Evolutionary conservation across 192 early-diverging fungal species (phyloP), one percentile per base, ranked within the genome.

Genomic region (Umbelopsis vinacea): DNA sequence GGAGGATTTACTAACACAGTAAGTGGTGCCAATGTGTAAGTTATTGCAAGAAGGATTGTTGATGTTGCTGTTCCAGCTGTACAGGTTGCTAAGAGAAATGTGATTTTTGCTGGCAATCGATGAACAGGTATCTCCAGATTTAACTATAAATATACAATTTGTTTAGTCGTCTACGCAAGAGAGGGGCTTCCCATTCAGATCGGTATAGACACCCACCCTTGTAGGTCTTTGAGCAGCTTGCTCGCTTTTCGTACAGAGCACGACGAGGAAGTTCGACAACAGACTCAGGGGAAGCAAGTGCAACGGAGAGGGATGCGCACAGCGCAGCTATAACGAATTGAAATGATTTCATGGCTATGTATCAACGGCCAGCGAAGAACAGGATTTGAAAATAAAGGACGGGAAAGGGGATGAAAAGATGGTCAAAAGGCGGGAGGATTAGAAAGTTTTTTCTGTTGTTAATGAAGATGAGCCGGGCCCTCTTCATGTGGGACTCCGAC

Each of bases 281-380:
- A 14, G 26, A 0, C 26, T 29, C 57, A 38, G 57, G 57, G 33
- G 26, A 19, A 37, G 57, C 57, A 19, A 63, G 19, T 6, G 57
- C 57, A 26, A 63, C 57, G 11, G 57, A 63, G 33, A 63, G 37
- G 33, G 57, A 63, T 29, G 57, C 57, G 57, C 57, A 63, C 57
- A 63, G 57, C 57, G 57, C 57, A 19, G 19, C 33, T 37, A 63
- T 12, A 29, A 63, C 12, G 33, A 63, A 63, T 63, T 63, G 57
- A 17, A 63, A 29, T 19, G 57, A 37, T 63, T 63, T 63, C 57
- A 63, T 63, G 57, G 33, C 35, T 63, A 35, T 29, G 57, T 63
- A 35, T 29, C 57, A 37, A 63, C 57, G 57, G 6, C 57, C 57
- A 63, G 57, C 57, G 57, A 63, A 63, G 57, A 63, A 63, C 57